These are phyloP conservation scores for Colletotrichum camelliae DNA, from an alignment of 2,329 filamentous ascomycete genomes.

Conservation along the genomic window DNA sequence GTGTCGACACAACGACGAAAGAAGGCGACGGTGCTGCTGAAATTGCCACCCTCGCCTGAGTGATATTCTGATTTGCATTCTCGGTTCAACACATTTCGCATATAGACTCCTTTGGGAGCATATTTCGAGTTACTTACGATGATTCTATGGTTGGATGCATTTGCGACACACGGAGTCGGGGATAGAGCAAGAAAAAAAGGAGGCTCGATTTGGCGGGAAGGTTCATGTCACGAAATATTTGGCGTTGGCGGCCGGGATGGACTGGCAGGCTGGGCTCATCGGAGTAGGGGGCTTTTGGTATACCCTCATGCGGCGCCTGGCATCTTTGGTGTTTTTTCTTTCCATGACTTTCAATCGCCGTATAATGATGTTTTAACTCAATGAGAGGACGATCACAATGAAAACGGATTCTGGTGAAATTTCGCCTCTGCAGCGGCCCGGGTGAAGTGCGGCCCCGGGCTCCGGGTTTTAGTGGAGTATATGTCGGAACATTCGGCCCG, in stretches of 20 bases:
- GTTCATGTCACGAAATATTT: neutral
- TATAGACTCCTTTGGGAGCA: conserved; percentile 9
- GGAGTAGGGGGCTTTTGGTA: conserved; percentile 12
- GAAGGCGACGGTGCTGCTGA: conserved; percentile 6
- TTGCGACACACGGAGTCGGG: conserved; percentile 9
- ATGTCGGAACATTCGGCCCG: neutral
- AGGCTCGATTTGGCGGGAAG: neutral
- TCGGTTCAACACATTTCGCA: neutral
- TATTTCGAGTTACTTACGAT: neutral
- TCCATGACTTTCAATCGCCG: neutral
- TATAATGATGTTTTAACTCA: neutral
- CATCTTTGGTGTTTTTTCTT: neutral
- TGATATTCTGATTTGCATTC: neutral
- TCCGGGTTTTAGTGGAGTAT: neutral
- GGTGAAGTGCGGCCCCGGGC: neutral
- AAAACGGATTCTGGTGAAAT: neutral
- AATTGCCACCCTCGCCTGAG: conserved; percentile 1
- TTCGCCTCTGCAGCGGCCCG: neutral
- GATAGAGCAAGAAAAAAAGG: conserved; percentile 10
- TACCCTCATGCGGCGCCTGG: conserved; percentile 17
- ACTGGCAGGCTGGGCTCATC: neutral
- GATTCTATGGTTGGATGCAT: conserved; percentile 1
- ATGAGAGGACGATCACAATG: neutral
- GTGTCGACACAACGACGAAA: neutral
- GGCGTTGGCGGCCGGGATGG: conserved; percentile 6